Base-by-base conservation (phyloP, 2,329 filamentous ascomycete genomes). In the Ophiostoma piceae region DNA sequence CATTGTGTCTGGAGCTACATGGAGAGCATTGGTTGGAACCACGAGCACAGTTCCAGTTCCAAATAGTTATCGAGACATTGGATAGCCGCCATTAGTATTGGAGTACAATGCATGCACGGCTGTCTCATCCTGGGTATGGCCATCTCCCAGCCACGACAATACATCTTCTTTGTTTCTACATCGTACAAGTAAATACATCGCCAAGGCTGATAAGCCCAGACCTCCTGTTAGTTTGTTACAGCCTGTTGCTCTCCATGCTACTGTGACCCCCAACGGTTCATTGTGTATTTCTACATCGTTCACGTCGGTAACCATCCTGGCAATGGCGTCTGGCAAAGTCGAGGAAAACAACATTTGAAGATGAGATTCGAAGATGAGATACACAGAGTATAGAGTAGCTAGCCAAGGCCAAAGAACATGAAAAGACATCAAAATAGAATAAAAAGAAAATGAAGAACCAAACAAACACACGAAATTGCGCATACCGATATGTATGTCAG, bases 251-350 rank as follows among this genome's bases (percentile, higher is more conserved):
- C 22, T 26, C 51, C 51, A 57, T 62, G 8, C 14, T 2, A 35
- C 57, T 32, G 22, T 62, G 57, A 62, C 57, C 57, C 51, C 57
- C 57, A 62, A 62, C 14, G 57, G 57, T 62, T 62, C 57, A 12
- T 32, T 29, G 9, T 32, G 57, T 32, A 62, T 62, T 62, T 32
- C 51, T 57, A 57, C 51, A 57, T 57, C 19, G 35, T 35, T 35
- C 8, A 35, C 43, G 43, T 47, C 7, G 43, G 4, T n/a, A 47
- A 19, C 43, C 6, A 8, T 47, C 7, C 43, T 47, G 43, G 43
- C 41, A 47, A 47, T 19, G 41, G 14, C 39, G 11, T 14, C 11
- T 43, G 41, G 41, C 41, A 43, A 43, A 43, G 26, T 29, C 26
- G 26, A 29, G 26, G 26, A 29, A 29, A 29, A 29, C 26, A 29